Evolutionary conservation across 2,329 filamentous ascomycete genomes (phyloP), one percentile per base, ranked within the genome.

Genomic region (Helotiales sp.): DNA sequence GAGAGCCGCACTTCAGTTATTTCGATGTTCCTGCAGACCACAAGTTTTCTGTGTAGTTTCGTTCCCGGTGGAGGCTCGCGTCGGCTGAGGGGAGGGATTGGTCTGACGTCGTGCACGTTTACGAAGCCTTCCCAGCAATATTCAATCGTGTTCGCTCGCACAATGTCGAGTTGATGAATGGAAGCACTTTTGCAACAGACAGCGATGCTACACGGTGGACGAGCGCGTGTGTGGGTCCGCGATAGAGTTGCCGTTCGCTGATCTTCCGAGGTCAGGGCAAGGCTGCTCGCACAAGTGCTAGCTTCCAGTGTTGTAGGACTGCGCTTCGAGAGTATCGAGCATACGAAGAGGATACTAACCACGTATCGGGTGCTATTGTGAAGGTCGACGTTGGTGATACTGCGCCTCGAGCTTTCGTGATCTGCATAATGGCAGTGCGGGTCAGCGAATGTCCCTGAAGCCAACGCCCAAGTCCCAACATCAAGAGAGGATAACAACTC

Each of bases 371-470:
- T 47, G 12, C 17, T 42, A n/a, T 49, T 24, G 36, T n/a, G 38
- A 40, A 36, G 31, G 29, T 27, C 48, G 51, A 44, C 34, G 24
- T 44, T 34, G 52, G 54, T 40, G 36, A 38, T 54, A 27, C 27
- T 55, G 57, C 52, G 52, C 52, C 50, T 55, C 17, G 34, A 36
- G 46, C 22, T 33, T 33, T 53, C 33, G 38, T 25, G 57, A 49
- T 56, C 57, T 59, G 57, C 53, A 58, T 55, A 27, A 50, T 24
- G 36, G 19, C 47, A 27, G 48, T 44, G 48, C 33, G 25, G 27
- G 59, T 61, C 53, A 61, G 59, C 53, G 48, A 40, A 19, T 57
- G 51, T 30, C 47, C 31, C 34, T 24, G 27, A 44, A 25, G 22
- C 36, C 40, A 44, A 44, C 19, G 40, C 40, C 6, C 40, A 44